These are phyloP conservation scores for Trifolium dubium DNA, from an alignment of 306 rosid genomes.

Conservation along the genomic window DNA sequence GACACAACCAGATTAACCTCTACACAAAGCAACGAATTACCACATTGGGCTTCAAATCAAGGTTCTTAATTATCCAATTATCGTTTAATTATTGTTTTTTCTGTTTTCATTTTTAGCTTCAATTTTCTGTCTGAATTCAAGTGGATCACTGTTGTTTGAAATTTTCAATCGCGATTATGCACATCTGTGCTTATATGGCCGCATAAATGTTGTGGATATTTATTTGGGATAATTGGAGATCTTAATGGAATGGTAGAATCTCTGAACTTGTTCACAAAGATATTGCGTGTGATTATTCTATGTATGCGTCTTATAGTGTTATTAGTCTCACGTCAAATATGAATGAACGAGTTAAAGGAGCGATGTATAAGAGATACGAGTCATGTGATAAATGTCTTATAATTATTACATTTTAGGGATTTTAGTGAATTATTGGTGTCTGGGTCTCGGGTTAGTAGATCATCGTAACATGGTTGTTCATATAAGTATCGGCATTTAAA, in stretches of 20 bases:
- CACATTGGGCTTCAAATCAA: conserved; percentile 18
- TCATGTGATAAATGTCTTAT: not conserved
- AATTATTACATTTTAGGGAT: not conserved
- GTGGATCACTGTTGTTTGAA: not conserved
- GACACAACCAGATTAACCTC: not conserved
- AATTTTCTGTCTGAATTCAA: no score
- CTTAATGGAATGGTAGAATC: conserved; percentile 8
- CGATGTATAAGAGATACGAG: not conserved
- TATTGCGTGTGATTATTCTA: conserved; percentile 19
- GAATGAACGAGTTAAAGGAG: no score
- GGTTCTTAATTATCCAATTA: conserved; percentile 24
- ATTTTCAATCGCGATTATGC: not conserved
- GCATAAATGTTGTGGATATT: not conserved
- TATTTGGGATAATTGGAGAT: conserved; percentile 21
- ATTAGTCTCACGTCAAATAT: no score
- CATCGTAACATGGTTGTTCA: not conserved
- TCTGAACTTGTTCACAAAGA: not conserved
- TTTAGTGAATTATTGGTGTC: not conserved
- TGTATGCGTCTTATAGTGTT: no score
- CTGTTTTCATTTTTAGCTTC: no score
- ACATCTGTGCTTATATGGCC: not conserved
- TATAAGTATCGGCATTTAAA: conserved; percentile 4
- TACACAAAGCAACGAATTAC: conserved; percentile 1
- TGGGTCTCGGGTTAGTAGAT: not conserved
- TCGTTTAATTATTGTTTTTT: not conserved